Evolutionary conservation across 2,329 filamentous ascomycete species (phyloP), one percentile per base, ranked within the genome.

Genomic region (Cladophialophora psammophila): DNA sequence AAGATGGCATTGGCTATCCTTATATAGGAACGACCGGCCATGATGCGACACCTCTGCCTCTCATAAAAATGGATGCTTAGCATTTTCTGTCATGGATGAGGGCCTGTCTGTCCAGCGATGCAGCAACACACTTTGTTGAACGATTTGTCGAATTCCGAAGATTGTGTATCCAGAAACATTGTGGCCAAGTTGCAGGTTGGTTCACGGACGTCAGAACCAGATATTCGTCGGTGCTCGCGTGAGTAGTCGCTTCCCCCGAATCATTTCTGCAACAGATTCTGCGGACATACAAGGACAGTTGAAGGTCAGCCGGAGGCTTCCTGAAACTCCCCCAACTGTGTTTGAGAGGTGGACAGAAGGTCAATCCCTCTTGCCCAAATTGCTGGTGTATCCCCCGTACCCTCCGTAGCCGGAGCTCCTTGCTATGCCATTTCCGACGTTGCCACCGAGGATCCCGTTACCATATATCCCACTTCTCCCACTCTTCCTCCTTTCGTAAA

Each of bases 331-430:
- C 18, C 10, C 26, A n/a, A 13, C 38, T 15, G 5, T 48, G n/a
- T 45, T 31, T 52, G 15, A 15, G 10, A 31, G 34, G 20, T 42
- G 2, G 4, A 38, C 6, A 12, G 20, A 10, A 31, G 26, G 26
- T 73, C 66, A 74, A 45, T 74, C 72, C 67, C 71, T 66, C 65
- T 74, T 74, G 4, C 72, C 72, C 34, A 66, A 40, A 45, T 54
- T 67, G 45, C 60, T 59, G 7, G 65, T 68, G 57, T 74, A 74
- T 7, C 72, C 72, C 10, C 72, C 72, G 56, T 74, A 74, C 5
- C 72, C 72, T 10, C 72, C 72, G 40, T 73, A 72, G 2, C 72
- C 72, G 15, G 72, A 71, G 26, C 61, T 67, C 48, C 72, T 71
- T 1, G 65, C 63, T 20, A 65, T 62, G 13, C 66, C 66, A 40